Conservation (phyloP, 1,139 yeast genomes). For the Nadsonia commutata region DNA sequence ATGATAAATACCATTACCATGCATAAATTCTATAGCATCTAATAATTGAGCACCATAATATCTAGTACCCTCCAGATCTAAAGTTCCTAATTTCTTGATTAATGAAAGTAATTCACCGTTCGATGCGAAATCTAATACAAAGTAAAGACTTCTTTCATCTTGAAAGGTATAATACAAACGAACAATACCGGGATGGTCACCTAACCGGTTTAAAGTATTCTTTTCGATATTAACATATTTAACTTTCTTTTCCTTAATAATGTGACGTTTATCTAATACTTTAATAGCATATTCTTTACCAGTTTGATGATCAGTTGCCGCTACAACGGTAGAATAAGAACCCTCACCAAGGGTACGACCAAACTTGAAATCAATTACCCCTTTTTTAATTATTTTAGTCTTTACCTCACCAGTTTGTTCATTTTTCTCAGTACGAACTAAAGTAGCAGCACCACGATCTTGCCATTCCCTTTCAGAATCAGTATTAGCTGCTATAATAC, state of each 20-base stretch:
- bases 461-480: conserved; percentile 19
- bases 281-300: conserved; percentile 74
- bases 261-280: conserved; percentile 82
- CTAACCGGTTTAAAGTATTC: conserved; percentile 73
- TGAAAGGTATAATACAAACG: conserved; percentile 87
- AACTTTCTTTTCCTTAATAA: conserved; percentile 85
- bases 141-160: conserved; percentile 75
- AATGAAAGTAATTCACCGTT: conserved; percentile 80
- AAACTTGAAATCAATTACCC: conserved; percentile 73
- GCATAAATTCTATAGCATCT: conserved; percentile 80
- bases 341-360: conserved; percentile 90
- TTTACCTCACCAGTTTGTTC: conserved; percentile 30
- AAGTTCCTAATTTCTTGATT: conserved; percentile 61
- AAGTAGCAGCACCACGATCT: conserved; percentile 38
- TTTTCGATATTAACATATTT: conserved; percentile 94
- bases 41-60: conserved; percentile 66
- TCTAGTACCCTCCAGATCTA: conserved; percentile 63
- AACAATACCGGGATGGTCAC: conserved; percentile 78
- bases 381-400: conserved; percentile 32
- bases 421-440: conserved; percentile 32
- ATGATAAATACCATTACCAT: conserved; percentile 71
- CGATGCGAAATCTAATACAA: conserved; percentile 84
- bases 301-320: conserved; percentile 70
- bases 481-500: conserved; percentile 6
- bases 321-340: conserved; percentile 84